Evolutionary conservation across 2,329 filamentous ascomycete species (phyloP), one percentile per base, ranked within the genome.

Genomic region (Monilinia aucupariae): DNA sequence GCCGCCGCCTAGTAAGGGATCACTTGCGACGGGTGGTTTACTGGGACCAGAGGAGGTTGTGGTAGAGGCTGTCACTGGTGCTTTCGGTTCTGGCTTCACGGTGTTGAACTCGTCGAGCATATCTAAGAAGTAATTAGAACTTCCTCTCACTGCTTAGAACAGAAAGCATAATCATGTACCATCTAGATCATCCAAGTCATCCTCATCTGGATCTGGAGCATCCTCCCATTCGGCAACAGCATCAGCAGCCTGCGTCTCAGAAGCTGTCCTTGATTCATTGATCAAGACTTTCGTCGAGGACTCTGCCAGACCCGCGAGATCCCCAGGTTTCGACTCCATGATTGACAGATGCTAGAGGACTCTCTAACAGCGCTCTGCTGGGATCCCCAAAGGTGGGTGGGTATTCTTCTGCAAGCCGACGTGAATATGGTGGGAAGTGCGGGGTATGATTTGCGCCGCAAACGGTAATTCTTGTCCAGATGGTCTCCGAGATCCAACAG

Each of bases 31-130:
- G 17, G 50, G 62, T 22, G 67, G 67, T 64, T 61, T 69, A 49
- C 64, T 65, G 25, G 68, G 74, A 27, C 71, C 66, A 12, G 69
- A 61, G 12, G 73, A 62, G 39, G 68, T 67, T 37, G 74, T 67
- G 30, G 75, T 71, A 45, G 60, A 37, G 12, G 34, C 9, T 27
- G 52, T 45, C 2, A 34, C 43, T 37, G 60, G 41, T 27, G 75
- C 72, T 74, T 79, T 81, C 69, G 76, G 72, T 68, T 83, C 78
- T 64, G 86, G 71, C 68, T 87, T 85, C 59, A 81, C 80, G 34
- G 88, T 78, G 49, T 88, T 87, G 77, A 99, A 99, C 68, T 97
- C 90, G 73, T 97, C 91, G 32, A 99, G 86, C 76, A 97, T 89
- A 70, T 97, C 93, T 93, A 68, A 54, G 27, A 52, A 53, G 25